Conservation (phyloP, 1,284 basidiomycete species). For the Microbotryomycetes sp. region DNA sequence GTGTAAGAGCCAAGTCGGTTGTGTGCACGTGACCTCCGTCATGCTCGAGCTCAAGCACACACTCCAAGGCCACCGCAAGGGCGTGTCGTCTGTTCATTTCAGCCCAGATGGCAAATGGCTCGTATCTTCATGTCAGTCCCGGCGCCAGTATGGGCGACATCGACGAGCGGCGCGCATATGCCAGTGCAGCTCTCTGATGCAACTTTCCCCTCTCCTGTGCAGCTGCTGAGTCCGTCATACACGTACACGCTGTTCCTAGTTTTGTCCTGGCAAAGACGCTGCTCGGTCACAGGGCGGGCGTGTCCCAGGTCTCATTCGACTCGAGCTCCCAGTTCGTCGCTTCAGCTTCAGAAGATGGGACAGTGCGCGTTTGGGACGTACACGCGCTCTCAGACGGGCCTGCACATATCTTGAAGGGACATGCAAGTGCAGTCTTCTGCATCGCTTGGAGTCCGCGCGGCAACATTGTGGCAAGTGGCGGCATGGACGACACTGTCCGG, state of each 20-base stretch:
- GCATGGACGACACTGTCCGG: conserved; percentile 88
- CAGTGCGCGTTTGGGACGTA: conserved; percentile 70
- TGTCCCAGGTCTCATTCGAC: conserved; percentile 84
- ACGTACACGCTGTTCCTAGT: conserved; percentile 26
- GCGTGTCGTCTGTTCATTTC: conserved; percentile 45
- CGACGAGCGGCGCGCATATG: background rate
- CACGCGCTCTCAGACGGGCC: background rate
- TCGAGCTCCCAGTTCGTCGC: conserved; percentile 70
- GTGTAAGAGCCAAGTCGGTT: no score
- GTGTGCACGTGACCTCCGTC: no score
- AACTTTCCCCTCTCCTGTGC: background rate
- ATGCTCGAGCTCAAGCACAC: conserved; percentile 40
- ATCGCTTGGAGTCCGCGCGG: conserved; percentile 82
- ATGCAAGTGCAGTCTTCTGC: conserved; percentile 91
- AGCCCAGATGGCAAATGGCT: conserved; percentile 45
- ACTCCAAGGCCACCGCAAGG: conserved; percentile 43
- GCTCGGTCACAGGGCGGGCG: conserved; percentile 46
- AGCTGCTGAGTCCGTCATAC: conserved; percentile 26
- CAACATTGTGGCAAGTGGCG: conserved; percentile 82
- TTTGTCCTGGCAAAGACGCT: conserved; percentile 18
- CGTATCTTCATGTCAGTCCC: conserved; percentile 40
- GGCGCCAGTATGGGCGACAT: no score
- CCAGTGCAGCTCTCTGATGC: background rate
- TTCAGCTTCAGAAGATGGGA: conserved; percentile 83
- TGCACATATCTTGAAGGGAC: conserved; percentile 48